Percentiles rank a stretch among this genome's conserved stretches.
Conservation (phyloP, 495 filamentous ascomycete species). For the Cercophora samala region DNA sequence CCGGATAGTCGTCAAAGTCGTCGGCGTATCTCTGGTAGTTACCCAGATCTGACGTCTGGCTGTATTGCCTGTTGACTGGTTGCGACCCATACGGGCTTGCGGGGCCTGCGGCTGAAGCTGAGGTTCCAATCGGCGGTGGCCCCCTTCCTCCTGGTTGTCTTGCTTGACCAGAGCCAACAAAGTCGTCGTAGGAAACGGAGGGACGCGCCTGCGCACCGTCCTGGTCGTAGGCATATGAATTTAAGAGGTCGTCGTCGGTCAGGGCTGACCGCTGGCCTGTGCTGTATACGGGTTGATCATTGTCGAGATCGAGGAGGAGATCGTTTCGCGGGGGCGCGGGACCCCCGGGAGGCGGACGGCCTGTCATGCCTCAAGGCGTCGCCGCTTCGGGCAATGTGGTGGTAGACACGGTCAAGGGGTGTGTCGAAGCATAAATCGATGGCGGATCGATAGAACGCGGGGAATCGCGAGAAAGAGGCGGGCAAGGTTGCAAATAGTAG, state of each 20-base stretch:
- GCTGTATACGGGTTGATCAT: constrained; percentile 66
- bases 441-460: constrained; percentile 1
- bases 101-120: constrained; percentile 47
- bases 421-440: neutral
- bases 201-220: constrained; percentile 64
- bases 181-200: constrained; percentile 91
- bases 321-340: constrained; percentile 61
- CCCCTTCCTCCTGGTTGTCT: constrained; percentile 45
- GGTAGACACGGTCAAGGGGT: neutral
- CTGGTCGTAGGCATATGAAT: constrained; percentile 64
- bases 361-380: constrained; percentile 56
- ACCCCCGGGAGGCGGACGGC: constrained; percentile 61
- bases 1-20: constrained; percentile 69
- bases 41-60: constrained; percentile 75
- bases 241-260: constrained; percentile 73
- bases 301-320: constrained; percentile 71
- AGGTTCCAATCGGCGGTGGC: constrained; percentile 28
- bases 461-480: neutral
- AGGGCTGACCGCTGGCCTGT: constrained; percentile 66
- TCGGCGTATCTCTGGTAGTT: constrained; percentile 92
- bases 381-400: constrained; percentile 11
- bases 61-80: constrained; percentile 58
- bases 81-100: constrained; percentile 49
- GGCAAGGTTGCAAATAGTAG: neutral
- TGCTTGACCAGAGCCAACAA: constrained; percentile 63